A percentile compares a stretch with the other conserved stretches of the same genome.
Evolutionary conservation across 1,139 yeast genomes (phyloP).

Genomic region (Saccharomyces uvarum): DNA sequence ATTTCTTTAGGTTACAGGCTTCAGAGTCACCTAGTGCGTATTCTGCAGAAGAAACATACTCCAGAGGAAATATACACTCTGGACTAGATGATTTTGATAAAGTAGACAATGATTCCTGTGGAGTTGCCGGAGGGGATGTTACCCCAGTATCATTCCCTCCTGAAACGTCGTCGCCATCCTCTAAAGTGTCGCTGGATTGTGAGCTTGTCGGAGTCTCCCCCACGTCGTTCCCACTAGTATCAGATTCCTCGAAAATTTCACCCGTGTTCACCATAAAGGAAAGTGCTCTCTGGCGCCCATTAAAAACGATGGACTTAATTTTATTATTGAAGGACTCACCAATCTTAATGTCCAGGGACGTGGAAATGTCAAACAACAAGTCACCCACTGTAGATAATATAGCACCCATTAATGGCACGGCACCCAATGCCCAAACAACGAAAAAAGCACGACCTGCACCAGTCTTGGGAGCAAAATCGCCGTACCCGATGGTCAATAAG

Average conservation of each 20-base stretch:
- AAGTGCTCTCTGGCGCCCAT: neutral
- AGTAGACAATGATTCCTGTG: neutral
- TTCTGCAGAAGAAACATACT: neutral
- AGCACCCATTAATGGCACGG: constrained; percentile 82
- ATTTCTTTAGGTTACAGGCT: constrained; percentile 11
- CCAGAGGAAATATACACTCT: neutral
- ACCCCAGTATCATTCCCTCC: neutral
- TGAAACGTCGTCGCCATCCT: constrained; percentile 7
- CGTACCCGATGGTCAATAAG: constrained; percentile 77
- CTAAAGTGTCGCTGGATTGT: constrained; percentile 1
- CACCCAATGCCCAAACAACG: constrained; percentile 69
- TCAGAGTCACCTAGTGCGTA: constrained; percentile 10
- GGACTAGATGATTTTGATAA: neutral
- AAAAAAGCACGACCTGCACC: constrained; percentile 67
- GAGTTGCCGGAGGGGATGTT: constrained; percentile 4
- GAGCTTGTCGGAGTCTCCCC: constrained; percentile 1
- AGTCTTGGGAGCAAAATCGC: constrained; percentile 58
- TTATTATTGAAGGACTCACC: constrained; percentile 12
- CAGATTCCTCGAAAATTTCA: constrained; percentile 6
- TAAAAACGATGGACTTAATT: constrained; percentile 5
- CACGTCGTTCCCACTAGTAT: constrained; percentile 1
- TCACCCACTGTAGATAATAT: constrained; percentile 69
- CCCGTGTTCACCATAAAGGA: constrained; percentile 6
- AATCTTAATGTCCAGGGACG: constrained; percentile 19
- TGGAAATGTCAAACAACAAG: constrained; percentile 36